A percentile compares a stretch with the other conserved stretches of the same genome.
Conservation (phyloP, 768 basidiomycete genomes). For the Lactifluus volemus region DNA sequence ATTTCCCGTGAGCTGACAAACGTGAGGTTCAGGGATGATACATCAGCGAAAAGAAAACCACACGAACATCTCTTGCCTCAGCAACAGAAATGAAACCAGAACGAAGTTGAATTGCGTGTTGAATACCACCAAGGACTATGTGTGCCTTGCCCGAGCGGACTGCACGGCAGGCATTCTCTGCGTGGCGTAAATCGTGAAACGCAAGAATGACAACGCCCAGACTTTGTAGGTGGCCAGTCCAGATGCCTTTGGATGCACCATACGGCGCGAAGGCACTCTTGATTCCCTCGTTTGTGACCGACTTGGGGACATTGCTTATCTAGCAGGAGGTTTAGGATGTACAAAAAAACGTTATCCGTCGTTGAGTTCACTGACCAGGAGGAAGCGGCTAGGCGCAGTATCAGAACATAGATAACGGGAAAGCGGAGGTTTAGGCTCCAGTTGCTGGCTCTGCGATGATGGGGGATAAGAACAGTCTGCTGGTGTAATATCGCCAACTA, state of each 20-base stretch:
- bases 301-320: slow-evolving; percentile 17
- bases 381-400: slow-evolving; percentile 24
- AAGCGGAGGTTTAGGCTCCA: neutral
- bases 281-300: slow-evolving; percentile 10
- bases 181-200: slow-evolving; percentile 17
- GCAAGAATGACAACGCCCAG: slow-evolving; percentile 19
- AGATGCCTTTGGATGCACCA: slow-evolving; percentile 19
- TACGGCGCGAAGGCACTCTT: slow-evolving; percentile 13
- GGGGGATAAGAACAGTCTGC: slow-evolving; percentile 4
- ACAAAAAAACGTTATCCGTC: neutral
- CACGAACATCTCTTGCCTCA: slow-evolving; percentile 20
- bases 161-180: slow-evolving; percentile 16
- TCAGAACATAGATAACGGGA: neutral
- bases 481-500: slow-evolving; percentile 6
- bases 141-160: slow-evolving; percentile 11
- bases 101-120: slow-evolving; percentile 9
- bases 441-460: neutral
- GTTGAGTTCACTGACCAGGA: slow-evolving; percentile 18
- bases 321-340: neutral
- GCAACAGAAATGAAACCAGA: slow-evolving; percentile 15
- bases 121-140: slow-evolving; percentile 3
- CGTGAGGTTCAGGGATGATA: neutral
- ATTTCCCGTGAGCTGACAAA: slow-evolving; percentile 13
- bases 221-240: slow-evolving; percentile 16
- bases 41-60: neutral